phyloP scores from a whole-genome alignment of 345 rosid genomes.

The Corchorus capsularis region DNA sequence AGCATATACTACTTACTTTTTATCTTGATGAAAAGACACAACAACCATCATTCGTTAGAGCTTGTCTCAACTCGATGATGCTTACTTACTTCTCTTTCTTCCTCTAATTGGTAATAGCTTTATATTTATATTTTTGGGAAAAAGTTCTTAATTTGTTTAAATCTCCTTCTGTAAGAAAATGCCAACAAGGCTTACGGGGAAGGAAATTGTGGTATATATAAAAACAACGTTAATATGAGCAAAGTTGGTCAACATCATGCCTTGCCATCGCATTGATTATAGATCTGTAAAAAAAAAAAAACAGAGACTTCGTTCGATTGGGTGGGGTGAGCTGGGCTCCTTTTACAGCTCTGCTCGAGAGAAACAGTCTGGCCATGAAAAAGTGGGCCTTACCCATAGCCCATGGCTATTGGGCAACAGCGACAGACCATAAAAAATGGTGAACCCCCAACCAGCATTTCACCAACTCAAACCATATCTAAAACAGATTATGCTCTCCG shows the following conservation, averaged over 20 bases:
- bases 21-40: background rate
- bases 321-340: background rate
- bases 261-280: no score
- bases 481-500: no score
- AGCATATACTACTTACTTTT: background rate
- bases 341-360: background rate
- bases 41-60: background rate
- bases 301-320: background rate
- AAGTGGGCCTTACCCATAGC: background rate
- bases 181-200: no score
- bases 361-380: conserved; percentile 1
- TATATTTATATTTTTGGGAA: background rate
- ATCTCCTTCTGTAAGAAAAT: no score
- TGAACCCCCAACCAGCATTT: background rate
- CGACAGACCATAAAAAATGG: background rate
- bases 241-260: background rate
- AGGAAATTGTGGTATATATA: background rate
- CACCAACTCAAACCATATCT: no score
- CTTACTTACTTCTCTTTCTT: background rate
- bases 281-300: background rate
- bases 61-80: background rate
- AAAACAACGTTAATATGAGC: background rate
- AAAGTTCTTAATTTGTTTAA: background rate
- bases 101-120: background rate
- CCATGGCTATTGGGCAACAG: background rate